A percentile compares a stretch with the other conserved stretches of the same genome.
Evolutionary conservation across 176 grass and related monocot genomes (phyloP).

Genomic region (Poa annua): DNA sequence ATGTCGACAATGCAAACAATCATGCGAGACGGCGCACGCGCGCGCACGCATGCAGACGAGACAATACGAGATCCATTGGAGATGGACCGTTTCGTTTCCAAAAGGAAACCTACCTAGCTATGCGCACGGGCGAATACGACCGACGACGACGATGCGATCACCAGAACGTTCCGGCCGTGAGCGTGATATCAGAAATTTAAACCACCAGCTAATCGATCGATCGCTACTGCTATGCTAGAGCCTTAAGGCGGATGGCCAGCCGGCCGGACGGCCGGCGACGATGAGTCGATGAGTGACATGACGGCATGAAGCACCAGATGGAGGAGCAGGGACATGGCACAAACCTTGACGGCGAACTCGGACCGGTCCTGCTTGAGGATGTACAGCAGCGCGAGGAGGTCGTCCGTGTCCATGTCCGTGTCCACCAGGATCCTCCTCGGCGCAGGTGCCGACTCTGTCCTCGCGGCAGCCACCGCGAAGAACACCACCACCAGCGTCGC

Average conservation of each 20-base stretch:
- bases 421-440: slow-evolving; percentile 75
- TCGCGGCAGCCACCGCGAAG: background rate
- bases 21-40: slow-evolving; percentile 26
- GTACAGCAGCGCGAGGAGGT: slow-evolving; percentile 80
- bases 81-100: slow-evolving; percentile 22
- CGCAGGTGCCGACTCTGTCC: background rate
- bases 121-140: slow-evolving; percentile 16
- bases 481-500: slow-evolving; percentile 6
- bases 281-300: background rate
- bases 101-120: background rate
- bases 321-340: background rate
- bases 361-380: slow-evolving; percentile 77
- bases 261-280: background rate
- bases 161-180: background rate
- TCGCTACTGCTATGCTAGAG: background rate
- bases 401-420: slow-evolving; percentile 90
- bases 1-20: slow-evolving; percentile 29
- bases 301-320: background rate
- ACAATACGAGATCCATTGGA: background rate
- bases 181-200: background rate
- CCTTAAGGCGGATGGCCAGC: background rate
- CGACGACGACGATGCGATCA: background rate
- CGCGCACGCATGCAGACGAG: background rate
- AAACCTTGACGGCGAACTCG: background rate
- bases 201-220: background rate